Conservation (phyloP, 2,329 filamentous ascomycete genomes). For the Fusarium proliferatum region DNA sequence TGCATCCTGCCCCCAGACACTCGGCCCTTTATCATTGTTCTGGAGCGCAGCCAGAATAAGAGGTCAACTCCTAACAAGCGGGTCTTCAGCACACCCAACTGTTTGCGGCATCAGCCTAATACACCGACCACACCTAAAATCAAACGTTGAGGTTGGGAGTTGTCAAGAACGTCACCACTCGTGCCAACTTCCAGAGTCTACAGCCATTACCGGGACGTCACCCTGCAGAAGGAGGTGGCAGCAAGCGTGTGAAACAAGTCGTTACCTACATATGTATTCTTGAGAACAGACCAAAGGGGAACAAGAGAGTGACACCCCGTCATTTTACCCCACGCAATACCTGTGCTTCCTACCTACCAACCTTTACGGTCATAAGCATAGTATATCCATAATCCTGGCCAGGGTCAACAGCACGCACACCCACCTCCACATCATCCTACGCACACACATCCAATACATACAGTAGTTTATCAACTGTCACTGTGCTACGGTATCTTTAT, state of each 20-base stretch:
- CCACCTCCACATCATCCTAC: background rate
- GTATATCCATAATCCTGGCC: constrained; percentile 1
- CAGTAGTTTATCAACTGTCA: constrained; percentile 10
- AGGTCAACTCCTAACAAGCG: background rate
- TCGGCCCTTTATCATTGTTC: constrained; percentile 19
- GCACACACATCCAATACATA: background rate
- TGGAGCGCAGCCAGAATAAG: background rate
- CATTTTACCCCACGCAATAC: constrained; percentile 31
- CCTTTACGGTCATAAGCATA: constrained; percentile 15
- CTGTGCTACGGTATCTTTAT: constrained; percentile 13
- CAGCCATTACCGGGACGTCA: constrained; percentile 18
- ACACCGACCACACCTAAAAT: constrained; percentile 1
- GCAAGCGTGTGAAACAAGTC: constrained; percentile 21
- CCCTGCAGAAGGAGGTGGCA: constrained; percentile 20
- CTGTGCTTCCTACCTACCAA: background rate
- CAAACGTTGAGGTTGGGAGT: constrained; percentile 2
- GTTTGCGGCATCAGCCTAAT: constrained; percentile 33
- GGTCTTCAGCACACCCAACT: background rate
- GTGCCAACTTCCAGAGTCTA: constrained; percentile 13
- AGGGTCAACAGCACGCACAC: constrained; percentile 6
- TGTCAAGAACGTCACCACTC: constrained; percentile 28
- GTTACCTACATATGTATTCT: background rate
- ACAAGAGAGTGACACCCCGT: constrained; percentile 18
- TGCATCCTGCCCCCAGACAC: constrained; percentile 10
- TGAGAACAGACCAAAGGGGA: constrained; percentile 12